Conservation (phyloP, 1,139 yeast genomes). For the Yamadazyma dushanensis region DNA sequence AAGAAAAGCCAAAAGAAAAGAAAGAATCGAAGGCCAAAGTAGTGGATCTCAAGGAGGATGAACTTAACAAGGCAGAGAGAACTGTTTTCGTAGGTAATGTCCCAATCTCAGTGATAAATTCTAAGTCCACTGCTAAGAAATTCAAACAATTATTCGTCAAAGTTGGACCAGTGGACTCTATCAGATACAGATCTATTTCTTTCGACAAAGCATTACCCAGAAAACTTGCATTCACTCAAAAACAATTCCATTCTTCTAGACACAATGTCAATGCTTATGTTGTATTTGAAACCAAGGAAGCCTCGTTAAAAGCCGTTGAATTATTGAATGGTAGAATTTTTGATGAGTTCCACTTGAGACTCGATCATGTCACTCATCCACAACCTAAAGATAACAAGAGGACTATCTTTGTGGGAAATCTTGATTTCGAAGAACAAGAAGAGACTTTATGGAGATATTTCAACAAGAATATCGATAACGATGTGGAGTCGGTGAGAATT, state of each 20-base stretch:
- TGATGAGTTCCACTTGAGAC: slow-evolving; percentile 75
- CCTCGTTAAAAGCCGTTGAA: slow-evolving; percentile 54
- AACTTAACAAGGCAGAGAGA: slow-evolving; percentile 80
- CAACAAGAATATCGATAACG: slow-evolving; percentile 56
- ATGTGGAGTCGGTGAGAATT: slow-evolving; percentile 83
- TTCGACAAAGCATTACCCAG: slow-evolving; percentile 87
- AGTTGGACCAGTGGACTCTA: slow-evolving; percentile 64
- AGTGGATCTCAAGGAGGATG: slow-evolving; percentile 60
- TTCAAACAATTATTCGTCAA: slow-evolving; percentile 63
- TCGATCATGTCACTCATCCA: slow-evolving; percentile 92
- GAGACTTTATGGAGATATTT: slow-evolving; percentile 88
- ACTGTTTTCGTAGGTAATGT: slow-evolving; percentile 92
- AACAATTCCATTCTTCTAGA: slow-evolving; percentile 73
- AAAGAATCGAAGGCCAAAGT: slow-evolving; percentile 31
- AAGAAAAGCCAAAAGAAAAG: slow-evolving; percentile 19
- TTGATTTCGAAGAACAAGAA: slow-evolving; percentile 90
- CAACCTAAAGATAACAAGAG: slow-evolving; percentile 80
- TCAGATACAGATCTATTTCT: slow-evolving; percentile 90
- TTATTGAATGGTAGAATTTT: slow-evolving; percentile 68
- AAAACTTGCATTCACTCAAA: slow-evolving; percentile 85
- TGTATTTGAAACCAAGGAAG: slow-evolving; percentile 59
- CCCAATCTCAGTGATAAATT: slow-evolving; percentile 61
- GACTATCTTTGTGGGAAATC: slow-evolving; percentile 89
- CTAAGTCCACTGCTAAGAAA: slow-evolving; percentile 58
- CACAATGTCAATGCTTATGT: slow-evolving; percentile 87